Base-by-base conservation (phyloP, 2,329 filamentous ascomycete genomes). In the Phaeosphaeriaceae sp. region DNA sequence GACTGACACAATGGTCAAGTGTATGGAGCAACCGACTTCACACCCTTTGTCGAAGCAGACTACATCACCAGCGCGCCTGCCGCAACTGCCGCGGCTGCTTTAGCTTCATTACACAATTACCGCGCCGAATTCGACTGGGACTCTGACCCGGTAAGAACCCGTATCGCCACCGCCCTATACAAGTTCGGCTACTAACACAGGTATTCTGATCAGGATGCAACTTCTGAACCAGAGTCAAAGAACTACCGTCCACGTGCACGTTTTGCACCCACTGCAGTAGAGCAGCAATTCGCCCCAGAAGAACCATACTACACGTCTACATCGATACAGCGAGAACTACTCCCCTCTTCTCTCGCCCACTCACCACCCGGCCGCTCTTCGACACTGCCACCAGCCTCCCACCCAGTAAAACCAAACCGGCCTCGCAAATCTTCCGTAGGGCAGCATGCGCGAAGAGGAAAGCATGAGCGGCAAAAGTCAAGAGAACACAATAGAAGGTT, bases 311-410 rank as follows among this genome's bases (percentile, higher is more conserved):
- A 73, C 53, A 71, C 71, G 50, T 84, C 67, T 40, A 70, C 85
- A 16, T 81, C 83, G 56, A 82, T 85, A 60, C 86, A 84, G 48
- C 83, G 89, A 66, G 89, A 93, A 63, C 80, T 94, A 42, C 82
- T 96, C 6, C 90, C 92, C 1, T 96, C 91, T 0, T 90, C 94
- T 48, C 77, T 96, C 30, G 83, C 84, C 43, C 87, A 87, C 52
- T 96, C 92, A 8, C 92, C 92, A 1, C 89, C 91, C 6, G 90
- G 88, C 46, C 88, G 92, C 55, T 95, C 92, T 12, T 92, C 92
- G 1, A 96, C 92, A 0, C 81, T 96, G 18, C 92, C 92, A 21
- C 91, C 92, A 3, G 82, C 93, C 42, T 89, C 94, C 61, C 83
- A 90, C 50, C 82, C 86, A 34, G 78, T 90, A 32, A 89, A 88